These are phyloP conservation scores for Physcomitrellopsis africana DNA, from an alignment of 225 moss, liverwort and hornwort genomes.

Conservation along the genomic window DNA sequence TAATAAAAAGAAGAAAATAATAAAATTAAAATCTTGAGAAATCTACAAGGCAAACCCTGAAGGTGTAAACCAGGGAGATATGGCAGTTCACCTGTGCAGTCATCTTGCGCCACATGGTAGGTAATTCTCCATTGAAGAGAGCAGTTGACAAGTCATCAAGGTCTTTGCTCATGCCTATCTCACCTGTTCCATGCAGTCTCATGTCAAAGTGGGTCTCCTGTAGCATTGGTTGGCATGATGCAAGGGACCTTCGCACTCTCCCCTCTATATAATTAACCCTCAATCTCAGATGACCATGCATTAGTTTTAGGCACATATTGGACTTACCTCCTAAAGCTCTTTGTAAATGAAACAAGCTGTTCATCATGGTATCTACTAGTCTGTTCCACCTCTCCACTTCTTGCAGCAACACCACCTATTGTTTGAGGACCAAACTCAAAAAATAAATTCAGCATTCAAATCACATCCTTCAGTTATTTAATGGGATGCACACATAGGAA, in stretches of 20 bases:
- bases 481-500: no score
- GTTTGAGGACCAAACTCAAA: neutral
- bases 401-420: constrained; percentile 87
- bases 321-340: constrained; percentile 76
- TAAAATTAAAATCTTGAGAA: no score
- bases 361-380: constrained; percentile 63
- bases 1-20: neutral
- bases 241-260: no score
- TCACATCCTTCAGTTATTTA: no score
- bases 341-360: constrained; percentile 74
- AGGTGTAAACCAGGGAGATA: no score
- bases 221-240: no score
- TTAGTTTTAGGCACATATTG: no score
- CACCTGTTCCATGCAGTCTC: constrained; percentile 31
- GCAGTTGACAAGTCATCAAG: constrained; percentile 82
- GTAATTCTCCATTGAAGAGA: constrained; percentile 88
- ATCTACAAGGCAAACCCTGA: no score
- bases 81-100: constrained; percentile 62
- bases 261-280: no score
- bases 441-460: no score
- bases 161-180: constrained; percentile 95
- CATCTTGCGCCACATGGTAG: constrained; percentile 78
- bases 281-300: no score
- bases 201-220: no score
- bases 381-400: constrained; percentile 88